Percentiles rank a stretch among this genome's conserved stretches.
These are phyloP conservation scores for Talaromyces islandicus DNA, from an alignment of 2,329 filamentous ascomycete species.

Conservation along the genomic window DNA sequence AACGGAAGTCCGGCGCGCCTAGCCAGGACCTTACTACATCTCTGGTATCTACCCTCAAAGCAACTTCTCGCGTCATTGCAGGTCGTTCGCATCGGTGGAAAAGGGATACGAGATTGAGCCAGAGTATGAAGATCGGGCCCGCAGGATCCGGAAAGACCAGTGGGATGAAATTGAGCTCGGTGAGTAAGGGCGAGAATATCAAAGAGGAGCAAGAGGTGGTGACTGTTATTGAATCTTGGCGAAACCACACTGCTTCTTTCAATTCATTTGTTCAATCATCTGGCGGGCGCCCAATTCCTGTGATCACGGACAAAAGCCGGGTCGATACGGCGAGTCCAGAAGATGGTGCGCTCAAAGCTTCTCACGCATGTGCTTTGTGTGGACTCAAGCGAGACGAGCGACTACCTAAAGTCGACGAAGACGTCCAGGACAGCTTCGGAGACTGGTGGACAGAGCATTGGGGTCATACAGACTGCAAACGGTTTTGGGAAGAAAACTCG, in stretches of 20 bases:
- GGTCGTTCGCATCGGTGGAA: constrained; percentile 88
- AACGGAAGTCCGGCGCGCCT: constrained; percentile 48
- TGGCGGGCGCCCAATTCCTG: constrained; percentile 51
- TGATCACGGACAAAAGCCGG: constrained; percentile 63
- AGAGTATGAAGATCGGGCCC: constrained; percentile 78
- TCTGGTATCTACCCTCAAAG: constrained; percentile 34
- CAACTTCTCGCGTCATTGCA: constrained; percentile 73
- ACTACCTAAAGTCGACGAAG: constrained; percentile 65
- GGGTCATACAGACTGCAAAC: constrained; percentile 71
- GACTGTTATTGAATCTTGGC: constrained; percentile 71
- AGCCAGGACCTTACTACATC: constrained; percentile 16
- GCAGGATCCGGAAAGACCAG: constrained; percentile 64
- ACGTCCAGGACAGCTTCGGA: constrained; percentile 83
- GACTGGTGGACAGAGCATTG: constrained; percentile 96
- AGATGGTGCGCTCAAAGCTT: constrained; percentile 66
- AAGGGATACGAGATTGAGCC: constrained; percentile 73
- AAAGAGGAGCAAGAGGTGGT: constrained; percentile 80
- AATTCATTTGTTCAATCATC: constrained; percentile 52
- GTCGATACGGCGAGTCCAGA: constrained; percentile 56
- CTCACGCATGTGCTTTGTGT: constrained; percentile 75
- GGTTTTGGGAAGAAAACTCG: constrained; percentile 80
- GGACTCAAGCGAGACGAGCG: constrained; percentile 84
- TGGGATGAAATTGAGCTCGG: constrained; percentile 86
- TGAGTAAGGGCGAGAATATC: constrained; percentile 75
- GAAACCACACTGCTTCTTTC: constrained; percentile 66